Conservation (phyloP, 371 early-diverging fungal genomes). For the Synchytrium microbalum region DNA sequence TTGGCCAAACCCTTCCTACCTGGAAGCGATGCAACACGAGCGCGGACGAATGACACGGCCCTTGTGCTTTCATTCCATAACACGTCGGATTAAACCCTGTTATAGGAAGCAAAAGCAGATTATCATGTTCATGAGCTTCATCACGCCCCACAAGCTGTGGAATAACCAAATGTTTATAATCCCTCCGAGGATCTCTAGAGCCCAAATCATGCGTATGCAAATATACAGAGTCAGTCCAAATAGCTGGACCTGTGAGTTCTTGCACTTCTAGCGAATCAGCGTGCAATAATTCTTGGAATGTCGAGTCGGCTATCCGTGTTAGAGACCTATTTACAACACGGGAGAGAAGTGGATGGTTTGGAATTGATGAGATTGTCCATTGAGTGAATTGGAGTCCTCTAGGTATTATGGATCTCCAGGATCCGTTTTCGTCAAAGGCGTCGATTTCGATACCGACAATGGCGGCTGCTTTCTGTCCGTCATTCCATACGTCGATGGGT, state of each 20-base stretch:
- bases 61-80: too few relatives aligned
- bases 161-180: too few relatives aligned
- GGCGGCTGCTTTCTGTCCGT: background rate
- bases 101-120: too few relatives aligned
- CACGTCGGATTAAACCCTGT: too few relatives aligned
- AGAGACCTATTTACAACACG: background rate
- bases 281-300: background rate
- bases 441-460: background rate
- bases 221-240: slow-evolving; percentile 6
- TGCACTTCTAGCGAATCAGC: background rate
- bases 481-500: background rate
- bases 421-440: background rate
- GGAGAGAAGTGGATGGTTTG: background rate
- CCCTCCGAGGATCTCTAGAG: too few relatives aligned
- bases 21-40: too few relatives aligned
- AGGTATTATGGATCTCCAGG: background rate
- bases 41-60: too few relatives aligned
- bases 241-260: slow-evolving; percentile 7
- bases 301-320: background rate
- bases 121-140: too few relatives aligned
- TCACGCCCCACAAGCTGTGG: too few relatives aligned
- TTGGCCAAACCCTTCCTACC: too few relatives aligned
- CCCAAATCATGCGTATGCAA: background rate
- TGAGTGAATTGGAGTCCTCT: slow-evolving; percentile 1
- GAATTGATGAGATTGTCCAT: slow-evolving; percentile 5